A percentile compares a stretch with the other conserved stretches of the same genome.
Evolutionary conservation across 2,329 filamentous ascomycete genomes (phyloP).

Genomic region (Coniochaeta sp.): DNA sequence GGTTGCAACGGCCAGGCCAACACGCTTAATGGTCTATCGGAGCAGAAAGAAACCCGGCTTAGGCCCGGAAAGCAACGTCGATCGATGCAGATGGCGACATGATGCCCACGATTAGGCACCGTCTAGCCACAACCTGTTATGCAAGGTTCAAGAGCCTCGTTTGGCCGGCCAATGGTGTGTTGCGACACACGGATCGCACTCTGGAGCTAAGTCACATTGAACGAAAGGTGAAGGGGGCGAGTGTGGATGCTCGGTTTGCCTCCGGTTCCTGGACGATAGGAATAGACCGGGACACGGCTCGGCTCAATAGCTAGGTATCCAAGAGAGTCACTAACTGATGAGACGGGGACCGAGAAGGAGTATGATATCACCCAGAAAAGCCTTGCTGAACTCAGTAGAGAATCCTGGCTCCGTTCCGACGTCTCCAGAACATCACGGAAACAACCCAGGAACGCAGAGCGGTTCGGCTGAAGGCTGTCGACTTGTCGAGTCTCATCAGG

Average conservation of each 20-base stretch:
- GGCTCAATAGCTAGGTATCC: conserved; percentile 5
- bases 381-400: neutral
- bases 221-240: neutral
- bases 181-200: neutral
- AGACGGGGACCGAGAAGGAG: neutral
- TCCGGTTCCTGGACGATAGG: neutral
- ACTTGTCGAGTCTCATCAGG: conserved; percentile 4
- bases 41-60: neutral
- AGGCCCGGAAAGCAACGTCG: neutral
- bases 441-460: neutral
- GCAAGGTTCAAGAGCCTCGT: conserved; percentile 1
- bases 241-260: neutral
- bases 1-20: neutral
- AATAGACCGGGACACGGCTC: conserved; percentile 3
- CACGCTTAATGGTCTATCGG: neutral
- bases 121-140: neutral
- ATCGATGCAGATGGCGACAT: neutral
- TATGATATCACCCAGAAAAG: neutral
- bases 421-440: neutral
- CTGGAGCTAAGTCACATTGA: neutral
- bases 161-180: neutral
- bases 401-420: neutral
- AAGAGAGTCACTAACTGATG: neutral
- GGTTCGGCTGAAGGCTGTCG: neutral
- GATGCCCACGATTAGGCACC: neutral